Base-by-base conservation (phyloP, 371 early-diverging fungal species). In the Mucor velutinosus region DNA sequence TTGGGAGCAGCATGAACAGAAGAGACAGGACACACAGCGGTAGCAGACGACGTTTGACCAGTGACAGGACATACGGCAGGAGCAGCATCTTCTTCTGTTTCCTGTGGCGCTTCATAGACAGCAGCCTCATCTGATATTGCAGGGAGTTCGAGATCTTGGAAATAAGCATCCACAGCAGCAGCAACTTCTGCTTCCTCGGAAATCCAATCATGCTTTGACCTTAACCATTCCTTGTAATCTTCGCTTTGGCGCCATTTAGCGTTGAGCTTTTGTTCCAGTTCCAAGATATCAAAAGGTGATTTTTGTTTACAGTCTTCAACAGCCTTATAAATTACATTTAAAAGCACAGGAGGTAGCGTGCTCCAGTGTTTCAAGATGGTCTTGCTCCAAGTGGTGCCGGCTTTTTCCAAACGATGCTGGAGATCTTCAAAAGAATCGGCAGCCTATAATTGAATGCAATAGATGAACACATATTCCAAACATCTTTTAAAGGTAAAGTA, bases 231-330 rank as follows among this genome's bases (percentile, higher is more conserved):
- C 25, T 72, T 60, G 43, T 78, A 83, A 37, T 83, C 78, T 10
- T 69, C 51, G 3, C 75, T 72, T 27, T 70, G 72, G 14, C 84
- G 65, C 84, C 84, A 83, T 49, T 74, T 71, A 7, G 62, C 61
- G 41, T 80, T 80, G 27, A 83, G 35, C 5, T 32, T 49, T 19
- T 61, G 37, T 69, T 83, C 81, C 4, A 81, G 39, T 3, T 45
- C 59, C 4, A 81, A 64, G 15, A 77, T 37, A 4, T 82, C 67
- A 0, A 30, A 8, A 4, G 75, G 75, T 14, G 35, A 51, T n/a
- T 32, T 47, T 64, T 30, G 67, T 5, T 45, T 32, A 33, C 47
- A 21, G 12, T 30, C 30, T 19, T 70, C 21, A 8, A 78, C 72
- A 1, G 77, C 81, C 27, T 62, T 51, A 55, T 73, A 79, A 1